Base-by-base conservation (phyloP, 257 asterid genomes). In the Cordia subcordata region DNA sequence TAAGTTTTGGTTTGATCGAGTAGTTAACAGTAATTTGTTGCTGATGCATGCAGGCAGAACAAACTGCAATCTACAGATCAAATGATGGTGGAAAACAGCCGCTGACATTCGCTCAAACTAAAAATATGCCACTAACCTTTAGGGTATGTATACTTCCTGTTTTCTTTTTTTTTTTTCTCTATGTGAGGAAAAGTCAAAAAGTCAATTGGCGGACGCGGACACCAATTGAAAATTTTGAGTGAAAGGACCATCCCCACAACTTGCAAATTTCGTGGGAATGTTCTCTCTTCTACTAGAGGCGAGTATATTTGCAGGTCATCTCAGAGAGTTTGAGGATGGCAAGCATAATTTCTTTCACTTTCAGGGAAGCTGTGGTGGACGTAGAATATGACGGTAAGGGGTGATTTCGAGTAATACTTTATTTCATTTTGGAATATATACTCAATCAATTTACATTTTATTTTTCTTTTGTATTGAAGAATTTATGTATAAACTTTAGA, bases 301-400 rank as follows among this genome's bases (percentile, higher is more conserved):
- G 10, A 1, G n/a, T 19, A n/a, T 1, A 2, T n/a, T 71, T 58
- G 55, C 71, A 88, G 97, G 90, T 86, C 3, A 81, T 88, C 58
- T 63, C 82, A 42, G 98, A 92, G 84, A 92, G 94, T 72, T 77
- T 92, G 45, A 79, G 98, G 66, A 79, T 88, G 92, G 82, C 98
- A 51, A 86, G 96, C 82, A 75, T 92, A n/a, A 83, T 92, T 60
- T 84, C 96, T 19, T 92, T 86, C 78, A 86, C 96, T 45, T 92
- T 82, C 57, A 81, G 98, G 69, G 98, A 92, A 77, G 96, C 98
- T 51, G 96, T 79, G 49, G 92, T 68, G 77, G 96, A 92, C 66
- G 87, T 92, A 46, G 90, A 82, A 66, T 88, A 84, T 35, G 74
- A 88, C 10, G 98, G 98, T 86, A 62, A 61, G 70, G 47, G n/a